A percentile compares a stretch with the other conserved stretches of the same genome.
Conservation (phyloP, 495 filamentous ascomycete genomes). For the Aspergillus asperescens region DNA sequence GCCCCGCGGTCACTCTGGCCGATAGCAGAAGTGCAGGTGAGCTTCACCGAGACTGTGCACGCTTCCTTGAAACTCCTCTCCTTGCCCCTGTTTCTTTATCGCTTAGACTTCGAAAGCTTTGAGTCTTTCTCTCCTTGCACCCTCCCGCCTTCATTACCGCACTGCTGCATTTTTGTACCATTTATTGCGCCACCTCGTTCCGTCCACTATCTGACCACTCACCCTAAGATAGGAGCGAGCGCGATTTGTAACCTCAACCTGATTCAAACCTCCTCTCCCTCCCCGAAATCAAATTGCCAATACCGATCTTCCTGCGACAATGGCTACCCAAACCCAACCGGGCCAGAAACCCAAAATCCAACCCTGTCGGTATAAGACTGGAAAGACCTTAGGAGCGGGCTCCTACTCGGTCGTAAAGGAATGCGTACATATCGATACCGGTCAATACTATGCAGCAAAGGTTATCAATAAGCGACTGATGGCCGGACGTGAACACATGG, state of each 20-base stretch:
- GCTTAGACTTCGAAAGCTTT: neutral
- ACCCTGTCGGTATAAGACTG: constrained; percentile 92
- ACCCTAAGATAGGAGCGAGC: neutral
- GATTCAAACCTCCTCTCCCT: neutral
- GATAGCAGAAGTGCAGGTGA: neutral
- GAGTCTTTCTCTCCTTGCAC: neutral
- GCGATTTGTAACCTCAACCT: neutral
- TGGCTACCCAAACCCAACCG: constrained; percentile 36
- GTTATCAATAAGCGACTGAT: constrained; percentile 99
- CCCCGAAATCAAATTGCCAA: neutral
- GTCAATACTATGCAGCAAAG: constrained; percentile 96
- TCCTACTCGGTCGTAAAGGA: constrained; percentile 99
- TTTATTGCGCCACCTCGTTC: neutral
- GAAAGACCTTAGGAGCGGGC: constrained; percentile 92
- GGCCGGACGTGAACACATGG: constrained; percentile 98
- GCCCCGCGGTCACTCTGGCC: constrained; percentile 1
- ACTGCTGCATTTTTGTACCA: neutral
- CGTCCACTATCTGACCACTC: neutral
- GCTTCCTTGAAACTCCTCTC: neutral
- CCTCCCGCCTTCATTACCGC: neutral
- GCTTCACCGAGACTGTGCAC: neutral
- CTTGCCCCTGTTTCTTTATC: neutral
- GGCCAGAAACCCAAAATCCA: constrained; percentile 58
- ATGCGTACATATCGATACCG: constrained; percentile 97
- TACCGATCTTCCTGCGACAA: constrained; percentile 10